Conservation (phyloP, 2,329 filamentous ascomycete species). For the Geosmithia morbida region DNA sequence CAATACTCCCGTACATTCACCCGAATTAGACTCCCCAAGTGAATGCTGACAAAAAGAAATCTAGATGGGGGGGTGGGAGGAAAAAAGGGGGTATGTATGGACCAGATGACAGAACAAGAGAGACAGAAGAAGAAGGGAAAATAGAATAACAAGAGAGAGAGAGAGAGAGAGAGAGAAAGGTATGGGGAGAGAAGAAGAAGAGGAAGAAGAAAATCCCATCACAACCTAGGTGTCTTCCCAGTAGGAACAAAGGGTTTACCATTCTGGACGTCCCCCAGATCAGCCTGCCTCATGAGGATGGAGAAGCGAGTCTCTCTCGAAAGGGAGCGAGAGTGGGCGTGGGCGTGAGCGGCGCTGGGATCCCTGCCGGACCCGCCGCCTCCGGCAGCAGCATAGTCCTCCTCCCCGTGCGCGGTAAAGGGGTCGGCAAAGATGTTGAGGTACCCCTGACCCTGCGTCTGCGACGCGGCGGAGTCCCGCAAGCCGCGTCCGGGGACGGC, state of each 20-base stretch:
- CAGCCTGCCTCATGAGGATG: slow-evolving; percentile 35
- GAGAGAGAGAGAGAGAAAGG: too few relatives aligned
- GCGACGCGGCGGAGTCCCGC: background rate
- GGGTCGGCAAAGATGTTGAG: slow-evolving; percentile 40
- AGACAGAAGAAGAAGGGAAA: background rate
- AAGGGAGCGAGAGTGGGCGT: background rate
- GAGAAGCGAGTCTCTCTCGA: slow-evolving; percentile 32
- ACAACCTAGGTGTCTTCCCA: slow-evolving; percentile 17
- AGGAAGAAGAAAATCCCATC: too few relatives aligned
- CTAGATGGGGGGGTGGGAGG: too few relatives aligned
- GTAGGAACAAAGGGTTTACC: slow-evolving; percentile 26
- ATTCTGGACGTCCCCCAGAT: slow-evolving; percentile 23
- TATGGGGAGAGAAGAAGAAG: too few relatives aligned
- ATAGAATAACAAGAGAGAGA: too few relatives aligned
- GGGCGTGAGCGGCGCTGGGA: too few relatives aligned
- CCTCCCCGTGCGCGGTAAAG: slow-evolving; percentile 13
- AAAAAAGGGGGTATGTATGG: too few relatives aligned
- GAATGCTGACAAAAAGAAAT: background rate
- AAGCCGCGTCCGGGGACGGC: background rate
- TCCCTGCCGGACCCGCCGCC: too few relatives aligned
- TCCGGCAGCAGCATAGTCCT: slow-evolving; percentile 5
- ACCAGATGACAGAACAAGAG: background rate
- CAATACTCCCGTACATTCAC: too few relatives aligned
- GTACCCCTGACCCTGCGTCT: slow-evolving; percentile 16
- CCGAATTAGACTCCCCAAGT: background rate